Conservation (phyloP, 495 filamentous ascomycete genomes). For the Neurospora sp. region DNA sequence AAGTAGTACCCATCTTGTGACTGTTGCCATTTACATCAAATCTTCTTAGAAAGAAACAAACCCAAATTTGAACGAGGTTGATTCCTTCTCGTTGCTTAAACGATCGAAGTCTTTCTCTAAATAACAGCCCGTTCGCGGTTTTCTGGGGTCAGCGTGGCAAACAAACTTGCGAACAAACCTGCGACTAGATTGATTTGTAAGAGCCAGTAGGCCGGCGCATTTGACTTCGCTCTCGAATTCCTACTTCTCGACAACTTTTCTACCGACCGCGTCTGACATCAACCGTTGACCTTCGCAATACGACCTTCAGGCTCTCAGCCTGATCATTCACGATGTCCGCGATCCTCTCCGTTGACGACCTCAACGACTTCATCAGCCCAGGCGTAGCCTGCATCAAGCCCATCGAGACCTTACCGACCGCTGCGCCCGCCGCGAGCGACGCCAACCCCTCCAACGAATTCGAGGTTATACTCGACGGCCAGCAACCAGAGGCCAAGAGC, state of each 20-base stretch:
- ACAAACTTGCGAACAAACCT: neutral
- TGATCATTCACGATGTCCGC: constrained; percentile 58
- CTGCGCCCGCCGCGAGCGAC: neutral
- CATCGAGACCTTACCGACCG: constrained; percentile 70
- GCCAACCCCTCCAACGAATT: constrained; percentile 41
- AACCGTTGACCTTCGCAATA: neutral
- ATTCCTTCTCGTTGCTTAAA: neutral
- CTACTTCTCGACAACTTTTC: neutral
- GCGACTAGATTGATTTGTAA: neutral
- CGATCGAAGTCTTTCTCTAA: neutral
- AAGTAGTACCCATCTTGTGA: constrained; percentile 15
- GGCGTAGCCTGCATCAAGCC: constrained; percentile 98
- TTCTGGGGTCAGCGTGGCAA: neutral
- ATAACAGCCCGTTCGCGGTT: neutral
- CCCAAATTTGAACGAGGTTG: neutral
- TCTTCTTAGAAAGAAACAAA: constrained; percentile 3
- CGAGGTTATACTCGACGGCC: constrained; percentile 88
- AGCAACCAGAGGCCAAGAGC: constrained; percentile 39
- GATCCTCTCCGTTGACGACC: constrained; percentile 88
- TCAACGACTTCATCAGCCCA: constrained; percentile 98
- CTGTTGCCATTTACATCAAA: neutral
- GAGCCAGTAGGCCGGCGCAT: neutral
- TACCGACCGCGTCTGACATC: neutral
- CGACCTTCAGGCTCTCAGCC: neutral
- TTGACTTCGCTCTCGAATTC: neutral